Evolutionary conservation across 2,329 filamentous ascomycete species (phyloP).

Genomic region (Trichoderma citrinoviride): DNA sequence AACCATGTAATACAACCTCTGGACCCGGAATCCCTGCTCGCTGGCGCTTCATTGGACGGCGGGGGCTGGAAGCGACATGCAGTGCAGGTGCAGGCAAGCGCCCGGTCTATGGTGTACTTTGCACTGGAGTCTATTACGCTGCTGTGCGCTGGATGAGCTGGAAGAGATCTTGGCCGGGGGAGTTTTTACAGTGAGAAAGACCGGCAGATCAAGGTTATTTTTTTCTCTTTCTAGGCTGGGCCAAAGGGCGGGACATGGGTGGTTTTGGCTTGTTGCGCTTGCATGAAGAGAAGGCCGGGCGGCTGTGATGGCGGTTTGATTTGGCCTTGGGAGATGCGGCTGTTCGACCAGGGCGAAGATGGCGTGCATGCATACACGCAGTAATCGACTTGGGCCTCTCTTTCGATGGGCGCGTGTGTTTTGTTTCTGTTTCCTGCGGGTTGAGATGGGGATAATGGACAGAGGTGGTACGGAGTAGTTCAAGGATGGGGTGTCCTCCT

Average conservation of each 20-base stretch:
- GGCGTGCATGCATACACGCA: background rate
- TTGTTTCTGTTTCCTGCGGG: slow-evolving; percentile 10
- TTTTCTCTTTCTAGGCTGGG: no score
- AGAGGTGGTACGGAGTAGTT: background rate
- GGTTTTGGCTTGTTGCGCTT: background rate
- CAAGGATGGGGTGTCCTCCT: background rate
- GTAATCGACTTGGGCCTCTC: background rate
- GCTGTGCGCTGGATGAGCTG: no score
- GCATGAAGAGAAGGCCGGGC: slow-evolving; percentile 2
- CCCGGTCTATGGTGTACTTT: background rate
- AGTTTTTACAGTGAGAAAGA: no score
- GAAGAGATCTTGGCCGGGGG: no score
- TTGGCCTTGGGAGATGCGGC: background rate
- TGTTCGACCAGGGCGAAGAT: background rate
- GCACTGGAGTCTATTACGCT: no score
- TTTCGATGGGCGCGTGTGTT: background rate
- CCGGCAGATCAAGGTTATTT: no score
- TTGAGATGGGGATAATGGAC: background rate
- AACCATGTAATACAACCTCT: background rate
- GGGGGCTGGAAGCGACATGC: background rate
- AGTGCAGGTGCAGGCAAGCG: slow-evolving; percentile 18
- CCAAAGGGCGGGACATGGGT: background rate
- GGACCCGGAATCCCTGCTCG: background rate
- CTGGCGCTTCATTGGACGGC: background rate
- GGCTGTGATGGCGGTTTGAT: slow-evolving; percentile 18